Evolutionary conservation across 2,329 filamentous ascomycete genomes (phyloP), one percentile per base, ranked within the genome.

Genomic region (Neonectria ditissima): DNA sequence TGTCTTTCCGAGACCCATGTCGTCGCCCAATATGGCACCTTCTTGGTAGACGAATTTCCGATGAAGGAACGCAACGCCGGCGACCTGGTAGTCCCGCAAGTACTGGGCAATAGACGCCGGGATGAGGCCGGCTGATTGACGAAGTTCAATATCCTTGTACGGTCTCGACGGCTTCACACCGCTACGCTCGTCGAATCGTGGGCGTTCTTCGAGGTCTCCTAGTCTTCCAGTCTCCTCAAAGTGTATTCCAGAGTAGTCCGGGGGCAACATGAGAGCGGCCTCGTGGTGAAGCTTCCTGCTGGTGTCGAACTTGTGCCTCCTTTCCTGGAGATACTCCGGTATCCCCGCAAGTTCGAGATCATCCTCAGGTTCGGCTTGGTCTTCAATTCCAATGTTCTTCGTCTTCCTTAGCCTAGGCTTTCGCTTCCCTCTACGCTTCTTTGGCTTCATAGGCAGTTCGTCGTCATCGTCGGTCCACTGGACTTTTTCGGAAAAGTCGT

Each of bases 1-100:
- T 0, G 96, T 99, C 79, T 99, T 99, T 1, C 96, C 96, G 32
- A 99, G 80, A 20, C 96, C 96, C 96, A 99, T 99, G 74, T 99
- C 96, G 75, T 99, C 96, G 3, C 95, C 94, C 0, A 99, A 84
- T 22, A 99, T 92, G 2, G 92, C 93, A 1, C 96, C 96, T 70
- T 91, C 91, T 74, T 99, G 96, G 69, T 93, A 95, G 4, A 97
- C 91, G 75, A 98, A 98, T 22, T 92, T 86, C 63, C 92, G 87
- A 75, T 98, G 94, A 8, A 99, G 83, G 73, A 97, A 98, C 32
- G 87, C 85, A 14, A 91, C 92, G 5, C 96, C 96, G 28, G 92
- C 87, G 1, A 98, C 84, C 77, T 99, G 96, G 73, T 99, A 99
- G 67, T 94, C 92, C 63, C 96, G 89, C 52, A 99, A 82, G 80